Evolutionary conservation across 108 stramenopile genomes (phyloP), one percentile per base, ranked within the genome.

Genomic region (Cyclotella sp.): DNA sequence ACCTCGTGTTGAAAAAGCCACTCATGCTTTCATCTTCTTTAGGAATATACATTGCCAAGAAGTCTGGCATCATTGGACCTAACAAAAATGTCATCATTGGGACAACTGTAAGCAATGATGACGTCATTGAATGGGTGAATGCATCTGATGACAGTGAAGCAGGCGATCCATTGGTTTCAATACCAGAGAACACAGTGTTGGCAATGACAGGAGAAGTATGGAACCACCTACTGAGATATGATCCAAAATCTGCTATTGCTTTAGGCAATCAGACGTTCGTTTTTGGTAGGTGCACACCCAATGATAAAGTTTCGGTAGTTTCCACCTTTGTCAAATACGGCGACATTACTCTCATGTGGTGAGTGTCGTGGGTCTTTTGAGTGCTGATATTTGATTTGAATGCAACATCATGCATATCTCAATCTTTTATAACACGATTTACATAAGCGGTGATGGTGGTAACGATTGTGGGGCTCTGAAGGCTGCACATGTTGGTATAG

Each of bases 391-490:
- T 19, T 51, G 6, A 51, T 51, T 3, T 51, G 49, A 7, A 19
- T 19, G n/a, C 19, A 8, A 3, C 19, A 16, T 51, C 8, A 1
- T 51, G n/a, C 3, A 16, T 51, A 19, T 51, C 8, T 51, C 49
- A 19, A n/a, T n/a, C n/a, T n/a, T n/a, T 19, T 1, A 16, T 8
- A 19, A 4, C 24, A 14, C 2, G 6, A 27, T 58, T 18, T 22
- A 24, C 4, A 22, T 18, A 5, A 58, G 57, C 60, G 90, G 90
- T 24, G 90, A 91, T 51, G 90, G 90, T n/a, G 86, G 86, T n/a
- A 91, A 91, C 67, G 90, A 91, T 61, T 78, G 85, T 62, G 90
- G 90, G 11, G 88, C 88, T 13, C 62, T 91, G 5, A 87, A 86
- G 68, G 73, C 86, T 19, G 90, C 90, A 3, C 90, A 91, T 73